phyloP scores from a whole-genome alignment of 768 basidiomycete species.

The Amanita pallidorosea region DNA sequence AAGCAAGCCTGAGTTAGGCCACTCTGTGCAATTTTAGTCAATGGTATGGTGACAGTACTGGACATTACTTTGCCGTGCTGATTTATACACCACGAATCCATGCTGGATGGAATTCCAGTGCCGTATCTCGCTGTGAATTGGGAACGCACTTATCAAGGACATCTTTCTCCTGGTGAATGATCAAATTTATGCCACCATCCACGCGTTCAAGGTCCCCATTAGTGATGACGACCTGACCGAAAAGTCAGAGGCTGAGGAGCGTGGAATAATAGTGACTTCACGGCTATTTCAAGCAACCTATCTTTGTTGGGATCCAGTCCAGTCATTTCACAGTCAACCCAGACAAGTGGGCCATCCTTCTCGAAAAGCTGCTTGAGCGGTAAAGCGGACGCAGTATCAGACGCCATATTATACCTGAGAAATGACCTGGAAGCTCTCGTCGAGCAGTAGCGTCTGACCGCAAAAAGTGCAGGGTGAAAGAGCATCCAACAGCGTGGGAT shows the following conservation, averaged over 20 bases:
- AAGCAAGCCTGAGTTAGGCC: constrained; percentile 78
- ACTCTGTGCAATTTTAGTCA: constrained; percentile 33
- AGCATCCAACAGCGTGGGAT: not conserved
- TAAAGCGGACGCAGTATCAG: not conserved
- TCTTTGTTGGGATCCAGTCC: constrained; percentile 59
- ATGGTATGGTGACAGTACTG: not conserved
- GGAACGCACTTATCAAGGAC: constrained; percentile 53
- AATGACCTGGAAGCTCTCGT: not conserved
- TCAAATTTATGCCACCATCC: constrained; percentile 70
- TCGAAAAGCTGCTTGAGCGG: constrained; percentile 26
- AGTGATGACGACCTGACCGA: constrained; percentile 67
- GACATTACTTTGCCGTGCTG: constrained; percentile 64
- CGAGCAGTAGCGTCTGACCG: not conserved
- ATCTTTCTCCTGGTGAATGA: constrained; percentile 63
- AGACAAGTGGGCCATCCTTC: constrained; percentile 58
- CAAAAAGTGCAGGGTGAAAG: not conserved
- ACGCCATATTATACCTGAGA: not conserved
- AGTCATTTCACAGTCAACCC: constrained; percentile 89
- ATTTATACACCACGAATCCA: constrained; percentile 80
- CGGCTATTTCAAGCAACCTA: constrained; percentile 74
- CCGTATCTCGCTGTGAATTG: not conserved
- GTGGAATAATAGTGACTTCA: constrained; percentile 15
- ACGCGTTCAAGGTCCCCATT: constrained; percentile 73
- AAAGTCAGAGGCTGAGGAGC: not conserved
- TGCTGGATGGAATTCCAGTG: constrained; percentile 30